Conservation (phyloP, 768 basidiomycete species). For the Lactifluus echinatus region DNA sequence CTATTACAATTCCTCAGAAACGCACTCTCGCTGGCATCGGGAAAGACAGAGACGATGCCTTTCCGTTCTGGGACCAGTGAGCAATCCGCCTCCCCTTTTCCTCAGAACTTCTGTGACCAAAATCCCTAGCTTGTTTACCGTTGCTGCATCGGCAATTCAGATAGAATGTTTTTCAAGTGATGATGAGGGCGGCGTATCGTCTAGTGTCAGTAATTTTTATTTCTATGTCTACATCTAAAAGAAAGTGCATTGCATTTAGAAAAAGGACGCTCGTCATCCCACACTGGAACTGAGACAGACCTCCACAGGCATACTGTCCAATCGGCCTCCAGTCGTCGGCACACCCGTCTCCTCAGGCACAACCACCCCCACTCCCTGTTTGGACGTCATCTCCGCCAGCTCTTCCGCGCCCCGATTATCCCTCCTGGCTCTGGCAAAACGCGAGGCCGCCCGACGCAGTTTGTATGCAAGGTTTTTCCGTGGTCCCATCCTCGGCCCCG, state of each 20-base stretch:
- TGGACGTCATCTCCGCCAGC: constrained; percentile 21
- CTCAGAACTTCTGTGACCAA: background rate
- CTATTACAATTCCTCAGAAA: constrained; percentile 76
- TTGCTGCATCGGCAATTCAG: constrained; percentile 76
- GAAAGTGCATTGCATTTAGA: constrained; percentile 21
- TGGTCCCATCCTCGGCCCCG: constrained; percentile 59
- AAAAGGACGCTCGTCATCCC: constrained; percentile 6
- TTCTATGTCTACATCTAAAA: background rate
- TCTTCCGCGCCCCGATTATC: constrained; percentile 32
- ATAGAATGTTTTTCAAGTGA: constrained; percentile 49
- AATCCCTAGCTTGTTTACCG: constrained; percentile 57
- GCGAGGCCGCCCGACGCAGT: constrained; percentile 63
- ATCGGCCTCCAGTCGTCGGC: constrained; percentile 48
- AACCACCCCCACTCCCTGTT: constrained; percentile 35
- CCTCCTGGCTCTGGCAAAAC: constrained; percentile 58
- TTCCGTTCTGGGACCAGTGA: constrained; percentile 98
- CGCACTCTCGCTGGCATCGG: constrained; percentile 80
- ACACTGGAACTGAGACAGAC: constrained; percentile 44
- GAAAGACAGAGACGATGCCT: constrained; percentile 90
- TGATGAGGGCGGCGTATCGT: constrained; percentile 29
- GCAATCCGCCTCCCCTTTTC: constrained; percentile 26
- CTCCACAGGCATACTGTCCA: constrained; percentile 67
- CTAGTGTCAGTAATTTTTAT: constrained; percentile 5
- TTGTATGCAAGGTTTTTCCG: constrained; percentile 80
- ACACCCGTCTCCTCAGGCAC: constrained; percentile 36